Evolutionary conservation across 202 grass and related monocot genomes (phyloP), one percentile per base, ranked within the genome.

Genomic region (Hordeum pubiflorum): DNA sequence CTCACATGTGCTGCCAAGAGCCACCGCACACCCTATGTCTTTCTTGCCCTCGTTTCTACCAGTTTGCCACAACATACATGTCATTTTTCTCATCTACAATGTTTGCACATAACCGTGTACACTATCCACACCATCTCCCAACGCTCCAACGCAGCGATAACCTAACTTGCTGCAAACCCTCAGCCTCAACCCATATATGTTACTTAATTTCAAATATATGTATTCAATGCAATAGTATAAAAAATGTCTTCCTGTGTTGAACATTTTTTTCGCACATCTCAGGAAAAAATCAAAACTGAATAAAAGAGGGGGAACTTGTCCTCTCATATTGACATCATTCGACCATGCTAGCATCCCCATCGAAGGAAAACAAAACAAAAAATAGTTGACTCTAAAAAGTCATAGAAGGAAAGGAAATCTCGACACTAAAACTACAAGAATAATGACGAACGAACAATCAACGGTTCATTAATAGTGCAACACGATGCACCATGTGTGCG

Each of bases 241-340:
- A 36, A 2, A 2, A 6, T 8, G 37, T 34, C 36, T 46, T 48
- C 44, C 15, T 48, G 4, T 48, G 44, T 48, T 48, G 13, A 15
- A 27, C 3, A 3, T 4, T 11, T 21, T 21, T 58, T 59, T 36
- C 26, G n/a, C 67, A 43, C 31, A 26, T 15, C 57, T 10, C 3
- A 4, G 26, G 57, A 59, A 58, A 50, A 59, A 12, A 24, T 5
- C 6, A 6, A 15, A 7, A 33, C 15, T 4, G 44, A 22, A 21
- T 59, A 59, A 59, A 59, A 46, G 57, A 17, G 18, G 7, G 22
- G 33, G 4, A 22, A 58, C 18, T 26, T n/a, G 48, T 17, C 52
- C 58, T 46, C 33, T 86, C 27, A 9, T 75, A 63, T 85, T 63
- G 21, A 78, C 69, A 74, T 81, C 14, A 48, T 48, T 48, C 5